phyloP scores from a whole-genome alignment of 106 monocot genomes.

The Allium fistulosum region DNA sequence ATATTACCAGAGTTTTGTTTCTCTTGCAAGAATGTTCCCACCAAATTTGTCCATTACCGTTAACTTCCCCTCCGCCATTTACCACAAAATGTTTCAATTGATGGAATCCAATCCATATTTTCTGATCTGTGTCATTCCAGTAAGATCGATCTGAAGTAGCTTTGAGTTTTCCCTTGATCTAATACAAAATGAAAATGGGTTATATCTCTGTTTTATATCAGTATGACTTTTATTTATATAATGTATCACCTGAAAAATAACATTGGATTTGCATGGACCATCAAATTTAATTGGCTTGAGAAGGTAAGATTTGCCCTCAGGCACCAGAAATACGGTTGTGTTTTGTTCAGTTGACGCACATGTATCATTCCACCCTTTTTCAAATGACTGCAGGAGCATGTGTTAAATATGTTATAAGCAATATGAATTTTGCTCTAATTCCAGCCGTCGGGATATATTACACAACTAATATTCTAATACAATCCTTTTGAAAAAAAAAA shows the following conservation, averaged over 20 bases:
- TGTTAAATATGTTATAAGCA: no score
- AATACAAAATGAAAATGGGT: neutral
- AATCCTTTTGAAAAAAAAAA: no score
- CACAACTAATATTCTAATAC: no score
- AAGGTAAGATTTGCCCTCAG: constrained; percentile 25
- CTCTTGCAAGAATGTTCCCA: constrained; percentile 77
- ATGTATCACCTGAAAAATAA: constrained; percentile 39
- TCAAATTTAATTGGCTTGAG: constrained; percentile 53
- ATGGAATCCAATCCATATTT: constrained; percentile 48
- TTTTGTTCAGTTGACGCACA: constrained; percentile 9
- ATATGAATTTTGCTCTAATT: no score
- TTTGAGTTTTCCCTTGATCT: constrained; percentile 62
- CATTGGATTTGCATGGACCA: constrained; percentile 64
- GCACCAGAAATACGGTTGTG: constrained; percentile 13
- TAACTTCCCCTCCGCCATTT: constrained; percentile 55
- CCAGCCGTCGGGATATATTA: no score
- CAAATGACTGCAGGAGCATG: constrained; percentile 26
- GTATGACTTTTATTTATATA: no score
- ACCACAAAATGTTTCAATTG: constrained; percentile 32
- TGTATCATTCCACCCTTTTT: constrained; percentile 26
- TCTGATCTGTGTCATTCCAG: constrained; percentile 31
- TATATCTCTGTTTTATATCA: no score
- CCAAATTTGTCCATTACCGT: constrained; percentile 69
- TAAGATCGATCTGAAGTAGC: constrained; percentile 39
- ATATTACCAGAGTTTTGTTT: constrained; percentile 32